Conservation (phyloP, 2,329 filamentous ascomycete species). For the Lachnellula occidentalis region DNA sequence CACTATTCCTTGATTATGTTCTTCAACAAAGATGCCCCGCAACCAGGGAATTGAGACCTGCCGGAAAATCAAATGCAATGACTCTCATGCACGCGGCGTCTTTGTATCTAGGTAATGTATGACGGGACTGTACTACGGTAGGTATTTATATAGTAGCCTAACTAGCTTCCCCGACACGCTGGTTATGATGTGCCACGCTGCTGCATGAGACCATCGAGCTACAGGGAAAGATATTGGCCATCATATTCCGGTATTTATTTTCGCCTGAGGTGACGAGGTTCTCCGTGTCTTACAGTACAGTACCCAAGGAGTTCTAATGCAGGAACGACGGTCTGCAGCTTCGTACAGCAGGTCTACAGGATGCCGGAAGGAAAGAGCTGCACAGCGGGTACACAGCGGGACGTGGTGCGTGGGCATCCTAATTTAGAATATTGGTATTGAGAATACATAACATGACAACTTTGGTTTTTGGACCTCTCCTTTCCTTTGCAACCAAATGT, state of each 20-base stretch:
- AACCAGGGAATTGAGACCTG: constrained; percentile 3
- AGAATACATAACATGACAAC: background rate
- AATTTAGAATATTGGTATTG: background rate
- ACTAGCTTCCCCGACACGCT: too few relatives aligned
- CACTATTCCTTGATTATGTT: background rate
- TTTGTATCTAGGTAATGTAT: background rate
- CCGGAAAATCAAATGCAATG: constrained; percentile 8
- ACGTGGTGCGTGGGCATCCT: background rate
- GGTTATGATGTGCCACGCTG: background rate
- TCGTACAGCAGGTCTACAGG: background rate
- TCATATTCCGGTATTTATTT: too few relatives aligned
- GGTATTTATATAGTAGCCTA: too few relatives aligned
- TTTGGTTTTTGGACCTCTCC: background rate
- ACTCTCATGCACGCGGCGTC: background rate
- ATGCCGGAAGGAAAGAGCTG: background rate
- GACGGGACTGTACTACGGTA: background rate
- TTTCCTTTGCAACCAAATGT: background rate
- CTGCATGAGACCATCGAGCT: background rate
- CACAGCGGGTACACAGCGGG: background rate
- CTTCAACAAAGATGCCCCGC: background rate
- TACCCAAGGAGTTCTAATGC: background rate
- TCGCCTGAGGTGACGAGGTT: too few relatives aligned
- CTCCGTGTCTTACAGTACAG: too few relatives aligned
- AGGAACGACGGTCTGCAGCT: background rate
- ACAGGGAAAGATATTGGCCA: too few relatives aligned